Base-by-base conservation (phyloP, 768 basidiomycete species). In the Dendrothele bispora region DNA sequence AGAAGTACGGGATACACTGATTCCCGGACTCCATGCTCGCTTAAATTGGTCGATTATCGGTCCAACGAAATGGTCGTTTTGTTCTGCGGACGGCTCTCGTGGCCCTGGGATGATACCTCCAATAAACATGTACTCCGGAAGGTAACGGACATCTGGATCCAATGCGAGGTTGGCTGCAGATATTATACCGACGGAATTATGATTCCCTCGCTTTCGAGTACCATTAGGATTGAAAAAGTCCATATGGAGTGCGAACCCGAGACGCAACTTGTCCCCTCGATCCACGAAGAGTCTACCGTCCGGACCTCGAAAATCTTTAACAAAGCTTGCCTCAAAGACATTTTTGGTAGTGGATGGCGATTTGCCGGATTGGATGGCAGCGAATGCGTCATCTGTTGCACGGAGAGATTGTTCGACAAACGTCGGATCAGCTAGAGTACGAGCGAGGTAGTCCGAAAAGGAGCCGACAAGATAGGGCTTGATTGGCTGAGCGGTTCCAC, bases 91-190 rank as follows among this genome's bases (percentile, higher is more conserved):
- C 0, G 72, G 70, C 14, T 71, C 60, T 3, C 56, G 38, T 0
- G 71, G 73, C 0, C 72, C 64, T 1, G 68, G 70, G 7, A 71
- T 67, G 27, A 72, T 43, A 0, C 65, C 72, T 0, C 59, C 64
- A 0, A 73, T 55, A 47, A 64, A 74, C 48, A 75, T 58, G 49
- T 78, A 72, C 18, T 73, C 58, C 0, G 47, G 49, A 3, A 53
- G 51, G 28, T 53, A n/a, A n/a, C n/a, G n/a, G n/a, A n/a, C n/a
- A n/a, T n/a, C n/a, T n/a, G n/a, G n/a, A n/a, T n/a, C n/a, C n/a
- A n/a, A n/a, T n/a, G n/a, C n/a, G n/a, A n/a, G n/a, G n/a, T n/a
- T n/a, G n/a, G n/a, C 56, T 27, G 66, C 50, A 1, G 62, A 62
- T 4, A 71, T 61, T 10, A 70, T 44, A 3, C 67, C 64, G 11